phyloP scores from a whole-genome alignment of 1,284 basidiomycete species.

The Austroboletus rostrupii region DNA sequence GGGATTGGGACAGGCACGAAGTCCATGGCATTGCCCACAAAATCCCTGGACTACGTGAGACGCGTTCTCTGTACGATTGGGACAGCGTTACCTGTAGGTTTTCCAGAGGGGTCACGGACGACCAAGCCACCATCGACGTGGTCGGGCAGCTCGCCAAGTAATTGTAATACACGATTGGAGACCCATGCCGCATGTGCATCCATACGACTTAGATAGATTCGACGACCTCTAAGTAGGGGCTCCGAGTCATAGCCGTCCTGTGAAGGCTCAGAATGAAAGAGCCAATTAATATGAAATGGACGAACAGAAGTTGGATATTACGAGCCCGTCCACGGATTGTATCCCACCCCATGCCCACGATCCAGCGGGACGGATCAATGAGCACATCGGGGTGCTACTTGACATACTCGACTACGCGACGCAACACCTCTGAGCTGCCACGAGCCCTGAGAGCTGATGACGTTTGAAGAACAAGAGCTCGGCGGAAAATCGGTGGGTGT shows the following conservation, averaged over 20 bases:
- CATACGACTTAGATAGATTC: conserved; percentile 68
- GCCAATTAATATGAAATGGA: background rate
- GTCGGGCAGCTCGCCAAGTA: conserved; percentile 53
- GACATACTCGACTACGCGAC: conserved; percentile 62
- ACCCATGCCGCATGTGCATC: conserved; percentile 89
- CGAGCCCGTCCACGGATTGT: conserved; percentile 69
- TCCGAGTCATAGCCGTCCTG: conserved; percentile 64
- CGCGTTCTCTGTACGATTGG: background rate
- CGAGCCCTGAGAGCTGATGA: conserved; percentile 73
- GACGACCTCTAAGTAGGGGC: conserved; percentile 56
- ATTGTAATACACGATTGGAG: conserved; percentile 61
- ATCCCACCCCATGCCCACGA: conserved; percentile 90
- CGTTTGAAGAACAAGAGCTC: conserved; percentile 87
- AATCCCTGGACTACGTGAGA: conserved; percentile 41
- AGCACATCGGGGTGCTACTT: conserved; percentile 51
- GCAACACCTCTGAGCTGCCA: conserved; percentile 51
- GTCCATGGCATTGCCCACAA: conserved; percentile 74
- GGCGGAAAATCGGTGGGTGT: conserved; percentile 79
- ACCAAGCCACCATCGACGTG: conserved; percentile 75
- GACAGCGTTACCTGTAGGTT: conserved; percentile 61
- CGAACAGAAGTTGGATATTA: conserved; percentile 78
- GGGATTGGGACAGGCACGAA: conserved; percentile 64
- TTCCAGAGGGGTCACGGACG: conserved; percentile 57
- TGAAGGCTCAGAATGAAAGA: background rate
- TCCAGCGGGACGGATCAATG: conserved; percentile 59